Conservation (phyloP, 495 filamentous ascomycete species). For the Aspergillus nanangensis region DNA sequence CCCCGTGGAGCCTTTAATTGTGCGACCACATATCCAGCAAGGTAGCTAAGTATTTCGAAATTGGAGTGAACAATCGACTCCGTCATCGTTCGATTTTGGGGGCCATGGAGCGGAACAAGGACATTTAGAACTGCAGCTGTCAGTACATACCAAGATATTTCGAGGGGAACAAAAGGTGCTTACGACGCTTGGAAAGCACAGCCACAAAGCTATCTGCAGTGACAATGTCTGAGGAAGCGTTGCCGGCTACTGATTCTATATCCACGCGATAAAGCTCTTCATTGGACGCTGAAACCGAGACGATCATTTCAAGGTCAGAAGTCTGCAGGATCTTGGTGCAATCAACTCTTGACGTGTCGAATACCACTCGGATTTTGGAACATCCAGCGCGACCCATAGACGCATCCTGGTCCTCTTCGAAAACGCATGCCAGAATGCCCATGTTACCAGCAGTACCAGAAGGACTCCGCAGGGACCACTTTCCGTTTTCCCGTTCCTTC, state of each 20-base stretch:
- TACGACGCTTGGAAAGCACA: constrained; percentile 64
- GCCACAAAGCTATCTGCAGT: constrained; percentile 62
- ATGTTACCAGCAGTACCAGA: constrained; percentile 55
- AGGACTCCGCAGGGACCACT: constrained; percentile 72
- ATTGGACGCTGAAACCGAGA: constrained; percentile 27
- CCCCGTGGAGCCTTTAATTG: constrained; percentile 49
- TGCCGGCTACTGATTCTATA: constrained; percentile 57
- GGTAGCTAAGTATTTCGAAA: constrained; percentile 67
- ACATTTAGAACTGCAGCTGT: constrained; percentile 52
- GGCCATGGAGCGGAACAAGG: constrained; percentile 62
- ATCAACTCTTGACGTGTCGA: constrained; percentile 28
- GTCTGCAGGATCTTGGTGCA: constrained; percentile 26
- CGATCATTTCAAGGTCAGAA: constrained; percentile 33
- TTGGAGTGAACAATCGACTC: constrained; percentile 43
- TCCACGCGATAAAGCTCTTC: constrained; percentile 53
- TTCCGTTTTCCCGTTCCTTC: constrained; percentile 67
- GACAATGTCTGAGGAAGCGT: constrained; percentile 61
- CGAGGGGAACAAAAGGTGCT: constrained; percentile 18
- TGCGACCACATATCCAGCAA: constrained; percentile 58
- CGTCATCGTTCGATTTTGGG: constrained; percentile 63
- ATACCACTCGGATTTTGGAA: constrained; percentile 34
- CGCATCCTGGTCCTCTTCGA: constrained; percentile 54
- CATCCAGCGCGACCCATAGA: constrained; percentile 22
- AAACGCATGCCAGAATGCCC: constrained; percentile 68
- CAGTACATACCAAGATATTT: constrained; percentile 3